These are phyloP conservation scores for Syzygium jambos DNA, from an alignment of 345 rosid species.

Conservation along the genomic window DNA sequence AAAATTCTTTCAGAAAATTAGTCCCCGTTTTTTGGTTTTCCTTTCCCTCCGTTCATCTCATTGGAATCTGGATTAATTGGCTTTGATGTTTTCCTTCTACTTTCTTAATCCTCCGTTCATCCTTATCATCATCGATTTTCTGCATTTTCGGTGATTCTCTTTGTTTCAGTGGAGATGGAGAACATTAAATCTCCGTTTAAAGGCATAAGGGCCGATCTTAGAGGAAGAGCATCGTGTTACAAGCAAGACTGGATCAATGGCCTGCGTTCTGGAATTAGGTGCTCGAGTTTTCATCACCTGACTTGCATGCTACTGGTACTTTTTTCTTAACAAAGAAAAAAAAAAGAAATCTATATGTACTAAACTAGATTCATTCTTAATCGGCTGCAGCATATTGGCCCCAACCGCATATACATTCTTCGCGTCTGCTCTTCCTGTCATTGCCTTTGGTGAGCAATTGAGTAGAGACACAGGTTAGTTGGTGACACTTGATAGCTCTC, in stretches of 20 bases:
- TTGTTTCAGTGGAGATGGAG: slow-evolving; percentile 24
- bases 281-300: not conserved
- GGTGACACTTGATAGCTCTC: not conserved
- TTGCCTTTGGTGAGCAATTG: slow-evolving; percentile 82
- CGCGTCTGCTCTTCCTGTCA: slow-evolving; percentile 81
- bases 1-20: not conserved
- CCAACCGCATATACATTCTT: slow-evolving; percentile 82
- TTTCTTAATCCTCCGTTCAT: not conserved
- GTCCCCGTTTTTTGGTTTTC: not conserved
- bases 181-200: slow-evolving; percentile 29
- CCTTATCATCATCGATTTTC: not conserved
- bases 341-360: not conserved
- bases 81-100: not conserved
- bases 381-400: slow-evolving; percentile 45
- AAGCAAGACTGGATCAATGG: slow-evolving; percentile 63
- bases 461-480: slow-evolving; percentile 61
- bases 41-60: not conserved
- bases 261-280: slow-evolving; percentile 45
- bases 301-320: not conserved
- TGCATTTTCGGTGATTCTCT: not conserved
- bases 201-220: slow-evolving; percentile 45
- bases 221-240: slow-evolving; percentile 52
- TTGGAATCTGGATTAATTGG: not conserved
- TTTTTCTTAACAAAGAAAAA: not conserved
- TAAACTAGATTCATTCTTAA: not conserved